Base-by-base conservation (phyloP, 2,329 filamentous ascomycete genomes). In the Aspergillus latus region DNA sequence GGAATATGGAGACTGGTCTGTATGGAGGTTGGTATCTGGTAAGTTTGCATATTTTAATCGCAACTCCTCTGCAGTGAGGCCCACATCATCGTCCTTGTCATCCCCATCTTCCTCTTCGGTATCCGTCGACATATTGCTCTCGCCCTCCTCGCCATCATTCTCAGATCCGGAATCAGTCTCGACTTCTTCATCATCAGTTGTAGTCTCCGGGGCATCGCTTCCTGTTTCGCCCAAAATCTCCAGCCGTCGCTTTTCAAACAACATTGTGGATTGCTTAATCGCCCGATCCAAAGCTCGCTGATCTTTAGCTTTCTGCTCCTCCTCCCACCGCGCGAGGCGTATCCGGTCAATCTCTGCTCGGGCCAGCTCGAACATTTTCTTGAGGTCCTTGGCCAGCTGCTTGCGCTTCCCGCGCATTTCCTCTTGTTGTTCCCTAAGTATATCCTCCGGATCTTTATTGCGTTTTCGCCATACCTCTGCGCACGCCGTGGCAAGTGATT, bases 401-500 rank as follows among this genome's bases (percentile, higher is more conserved):
- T 85, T 90, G 71, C 94, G 96, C 29, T 85, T 83, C 45, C 78
- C 76, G 59, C 86, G 80, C 73, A 86, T 86, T 64, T 86, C 80
- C 26, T 87, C 85, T 52, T 83, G 81, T 57, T 89, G 86, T 69
- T 97, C 93, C 11, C 84, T 84, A 64, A 92, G 87, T 15, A 97
- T 82, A 69, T 97, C 88, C 67, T 97, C 91, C 1, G 74, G 74
- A 16, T 71, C 64, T 60, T 76, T 76, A 57, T 76, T 69, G 39
- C 72, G 72, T 57, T 75, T 76, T 51, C 67, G 68, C 66, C 73
- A 76, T 9, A 68, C 74, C 52, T 76, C 74, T 11, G 74, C 74
- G 57, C 74, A 76, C 71, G 69, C 73, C 40, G 75, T 85, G 1
- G 93, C 93, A 52, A 95, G 74, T 52, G 85, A 84, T 72, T 92